Evolutionary conservation across 306 rosid species (phyloP), one percentile per base, ranked within the genome.

Genomic region (Macrotyloma uniflorum): DNA sequence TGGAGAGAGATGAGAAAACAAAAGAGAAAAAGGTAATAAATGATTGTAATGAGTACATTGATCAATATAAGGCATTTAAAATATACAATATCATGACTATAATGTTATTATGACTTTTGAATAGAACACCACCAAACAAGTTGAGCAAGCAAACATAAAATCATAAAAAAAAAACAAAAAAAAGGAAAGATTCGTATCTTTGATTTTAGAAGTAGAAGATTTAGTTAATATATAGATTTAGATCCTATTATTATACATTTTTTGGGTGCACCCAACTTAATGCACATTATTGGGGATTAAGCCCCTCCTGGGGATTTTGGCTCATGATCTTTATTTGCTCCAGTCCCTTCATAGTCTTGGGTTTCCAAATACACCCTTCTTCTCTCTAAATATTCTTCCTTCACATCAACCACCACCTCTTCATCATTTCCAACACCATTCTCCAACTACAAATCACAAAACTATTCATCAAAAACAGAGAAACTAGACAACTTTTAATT

Each of bases 321-420:
- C 0, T 86, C 87, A 68, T 86, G 89, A 77, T 83, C 87, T 61
- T 8, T 77, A 46, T 86, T 86, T 24, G 89, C 87, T 38, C 87
- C 89, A 0, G 89, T 83, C 3, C 89, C 89, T 51, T 46, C 89
- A 68, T 86, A 86, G 61, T 86, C 89, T 55, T 80, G 81, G 1
- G 63, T 83, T 77, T 86, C 85, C 68, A 80, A 77, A 68, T 80
- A 73, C 10, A 80, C 43, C 74, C 89, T 86, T 54, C 87, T 77
- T n/a, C 64, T 82, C 70, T 6, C 10, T 19, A 0, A 69, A 54
- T 69, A 4, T 68, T 2, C 57, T 64, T 76, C 76, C 1, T 64
- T 80, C 74, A 11, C 55, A 10, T 69, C 82, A 26, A 45, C 24
- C 1, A 46, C 1, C 46, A 42, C 33, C 55, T 55, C 80, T 24